phyloP scores from a whole-genome alignment of 2,329 filamentous ascomycete species.

The Pestalotiopsis sp. region DNA sequence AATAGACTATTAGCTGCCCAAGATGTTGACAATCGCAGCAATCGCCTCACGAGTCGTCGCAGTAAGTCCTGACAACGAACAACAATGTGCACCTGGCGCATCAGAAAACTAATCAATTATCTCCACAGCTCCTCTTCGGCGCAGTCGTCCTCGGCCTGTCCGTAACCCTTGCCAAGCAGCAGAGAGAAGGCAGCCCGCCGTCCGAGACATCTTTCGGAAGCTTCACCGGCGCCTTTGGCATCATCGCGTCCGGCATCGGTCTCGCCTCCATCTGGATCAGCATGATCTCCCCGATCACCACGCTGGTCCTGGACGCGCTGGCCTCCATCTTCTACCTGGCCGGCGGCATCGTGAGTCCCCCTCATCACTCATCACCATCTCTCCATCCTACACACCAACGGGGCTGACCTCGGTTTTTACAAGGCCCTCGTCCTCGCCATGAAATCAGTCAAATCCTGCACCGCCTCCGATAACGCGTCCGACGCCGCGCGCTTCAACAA shows the following conservation, averaged over 20 bases:
- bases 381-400: background rate
- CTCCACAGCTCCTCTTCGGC: constrained; percentile 29
- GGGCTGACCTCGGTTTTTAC: no score
- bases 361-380: background rate
- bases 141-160: constrained; percentile 35
- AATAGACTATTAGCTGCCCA: background rate
- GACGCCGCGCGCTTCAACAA: constrained; percentile 19
- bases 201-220: constrained; percentile 34
- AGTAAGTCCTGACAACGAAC: constrained; percentile 18
- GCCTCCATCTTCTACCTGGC: constrained; percentile 34
- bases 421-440: constrained; percentile 34
- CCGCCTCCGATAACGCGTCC: constrained; percentile 11
- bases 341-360: constrained; percentile 31
- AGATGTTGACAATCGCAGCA: constrained; percentile 15
- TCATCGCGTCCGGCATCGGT: constrained; percentile 31
- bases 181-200: constrained; percentile 26
- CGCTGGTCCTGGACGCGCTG: constrained; percentile 29
- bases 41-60: constrained; percentile 25
- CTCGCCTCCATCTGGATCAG: constrained; percentile 30
- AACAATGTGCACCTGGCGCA: background rate
- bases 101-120: background rate
- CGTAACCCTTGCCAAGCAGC: constrained; percentile 33
- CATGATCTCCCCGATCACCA: constrained; percentile 27
- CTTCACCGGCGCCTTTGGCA: constrained; percentile 35
- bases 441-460: constrained; percentile 31